phyloP scores from a whole-genome alignment of 2,329 filamentous ascomycete genomes.

The Xylariaceae sp. region DNA sequence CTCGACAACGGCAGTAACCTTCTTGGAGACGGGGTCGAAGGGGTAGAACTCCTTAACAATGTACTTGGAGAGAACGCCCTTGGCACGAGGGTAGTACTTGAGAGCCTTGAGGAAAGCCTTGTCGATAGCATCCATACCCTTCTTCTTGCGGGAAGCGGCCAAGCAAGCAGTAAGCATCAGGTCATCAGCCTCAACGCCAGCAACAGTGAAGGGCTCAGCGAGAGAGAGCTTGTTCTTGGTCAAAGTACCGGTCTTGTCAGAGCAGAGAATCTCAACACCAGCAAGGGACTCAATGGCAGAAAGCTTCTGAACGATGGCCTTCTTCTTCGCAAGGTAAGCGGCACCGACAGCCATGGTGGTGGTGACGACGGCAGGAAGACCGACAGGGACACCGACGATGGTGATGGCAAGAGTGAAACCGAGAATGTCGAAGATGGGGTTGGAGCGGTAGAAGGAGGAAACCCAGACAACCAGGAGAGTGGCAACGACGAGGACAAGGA shows the following conservation, averaged over 20 bases:
- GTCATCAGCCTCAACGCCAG: conserved; percentile 77
- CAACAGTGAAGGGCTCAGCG: conserved; percentile 75
- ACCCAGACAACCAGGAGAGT: conserved; percentile 82
- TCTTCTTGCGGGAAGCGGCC: conserved; percentile 88
- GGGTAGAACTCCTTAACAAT: conserved; percentile 79
- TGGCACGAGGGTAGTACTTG: conserved; percentile 75
- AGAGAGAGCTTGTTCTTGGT: conserved; percentile 93
- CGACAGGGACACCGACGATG: conserved; percentile 87
- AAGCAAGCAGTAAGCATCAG: conserved; percentile 90
- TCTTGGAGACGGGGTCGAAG: conserved; percentile 91
- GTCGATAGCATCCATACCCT: conserved; percentile 92
- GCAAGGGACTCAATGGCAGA: conserved; percentile 87
- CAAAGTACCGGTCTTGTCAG: conserved; percentile 88
- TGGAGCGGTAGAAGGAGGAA: conserved; percentile 81
- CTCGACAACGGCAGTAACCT: conserved; percentile 78
- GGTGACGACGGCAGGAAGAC: conserved; percentile 87
- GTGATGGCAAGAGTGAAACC: conserved; percentile 84
- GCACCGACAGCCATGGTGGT: conserved; percentile 94
- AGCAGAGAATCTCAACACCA: conserved; percentile 90
- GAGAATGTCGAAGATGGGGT: conserved; percentile 71
- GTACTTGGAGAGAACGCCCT: conserved; percentile 75
- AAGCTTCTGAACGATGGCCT: conserved; percentile 89
- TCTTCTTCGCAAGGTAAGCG: conserved; percentile 84
- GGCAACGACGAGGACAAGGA: conserved; percentile 74
- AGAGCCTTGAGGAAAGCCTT: conserved; percentile 89